Conservation (phyloP, 305 asterid species). For the Striga hermonthica region DNA sequence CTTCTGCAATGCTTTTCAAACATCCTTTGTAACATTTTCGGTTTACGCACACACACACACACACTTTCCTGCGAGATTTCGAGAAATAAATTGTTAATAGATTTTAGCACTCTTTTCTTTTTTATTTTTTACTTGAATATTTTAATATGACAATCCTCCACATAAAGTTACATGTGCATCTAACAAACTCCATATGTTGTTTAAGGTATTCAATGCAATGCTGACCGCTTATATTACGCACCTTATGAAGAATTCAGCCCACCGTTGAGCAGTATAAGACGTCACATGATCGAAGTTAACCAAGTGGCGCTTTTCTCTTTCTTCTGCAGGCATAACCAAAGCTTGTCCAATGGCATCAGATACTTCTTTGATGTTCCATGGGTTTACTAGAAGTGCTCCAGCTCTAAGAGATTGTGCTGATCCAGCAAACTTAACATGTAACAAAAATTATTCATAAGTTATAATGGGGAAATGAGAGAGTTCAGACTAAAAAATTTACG, state of each 20-base stretch:
- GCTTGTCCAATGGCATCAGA: slow-evolving; percentile 79
- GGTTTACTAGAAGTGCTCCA: slow-evolving; percentile 92
- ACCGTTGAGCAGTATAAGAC: slow-evolving; percentile 87
- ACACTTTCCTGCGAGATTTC: too few species aligned
- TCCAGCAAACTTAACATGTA: slow-evolving; percentile 74
- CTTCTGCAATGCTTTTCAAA: too few species aligned
- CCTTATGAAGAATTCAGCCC: slow-evolving; percentile 96
- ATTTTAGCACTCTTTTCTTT: too few species aligned
- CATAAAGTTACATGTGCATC: too few species aligned
- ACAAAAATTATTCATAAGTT: slow-evolving; percentile 11
- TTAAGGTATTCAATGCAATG: slow-evolving; percentile 16
- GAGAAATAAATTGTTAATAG: too few species aligned
- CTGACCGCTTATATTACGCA: slow-evolving; percentile 35
- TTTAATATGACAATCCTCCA: too few species aligned
- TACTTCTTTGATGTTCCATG: slow-evolving; percentile 93
- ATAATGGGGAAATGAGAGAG: background rate
- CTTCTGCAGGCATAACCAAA: slow-evolving; percentile 68
- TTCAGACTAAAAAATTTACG: background rate
- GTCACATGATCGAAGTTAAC: slow-evolving; percentile 82
- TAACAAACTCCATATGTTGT: too few species aligned
- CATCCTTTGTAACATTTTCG: too few species aligned
- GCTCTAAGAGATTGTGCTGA: slow-evolving; percentile 98
- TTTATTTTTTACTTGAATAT: too few species aligned
- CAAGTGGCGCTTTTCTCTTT: slow-evolving; percentile 76
- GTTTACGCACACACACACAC: too few species aligned